These are phyloP conservation scores for Candida argentea DNA, from an alignment of 805 yeast species.

Conservation along the genomic window DNA sequence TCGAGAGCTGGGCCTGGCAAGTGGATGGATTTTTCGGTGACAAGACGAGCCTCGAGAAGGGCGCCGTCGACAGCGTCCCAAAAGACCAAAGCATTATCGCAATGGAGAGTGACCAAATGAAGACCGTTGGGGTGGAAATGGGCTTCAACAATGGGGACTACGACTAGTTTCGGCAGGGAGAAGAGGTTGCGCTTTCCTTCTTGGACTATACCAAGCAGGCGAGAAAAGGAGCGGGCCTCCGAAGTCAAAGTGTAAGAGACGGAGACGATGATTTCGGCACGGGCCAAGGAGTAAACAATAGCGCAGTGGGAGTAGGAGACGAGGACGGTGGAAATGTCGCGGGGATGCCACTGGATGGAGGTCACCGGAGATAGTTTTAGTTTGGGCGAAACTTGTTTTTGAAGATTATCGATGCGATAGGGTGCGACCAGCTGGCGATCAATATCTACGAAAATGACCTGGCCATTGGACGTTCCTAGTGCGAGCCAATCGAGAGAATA, in stretches of 20 bases:
- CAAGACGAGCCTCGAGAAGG: conserved; percentile 61
- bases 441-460: conserved; percentile 62
- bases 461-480: conserved; percentile 72
- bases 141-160: conserved; percentile 35
- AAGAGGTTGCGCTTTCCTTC: conserved; percentile 34
- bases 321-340: conserved; percentile 73
- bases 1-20: conserved; percentile 30
- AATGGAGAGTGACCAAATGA: conserved; percentile 69
- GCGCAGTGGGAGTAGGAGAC: conserved; percentile 66
- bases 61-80: conserved; percentile 87
- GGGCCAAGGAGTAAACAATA: conserved; percentile 55
- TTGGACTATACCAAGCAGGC: conserved; percentile 17
- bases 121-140: conserved; percentile 91
- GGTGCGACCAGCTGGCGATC: conserved; percentile 66
- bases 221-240: conserved; percentile 53
- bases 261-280: conserved; percentile 43
- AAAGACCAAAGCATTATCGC: conserved; percentile 76
- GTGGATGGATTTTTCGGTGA: conserved; percentile 58
- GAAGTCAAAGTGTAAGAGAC: conserved; percentile 56
- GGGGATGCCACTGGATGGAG: conserved; percentile 71
- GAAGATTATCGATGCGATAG: conserved; percentile 60
- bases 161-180: conserved; percentile 25
- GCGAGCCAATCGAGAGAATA: conserved; percentile 84
- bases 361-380: conserved; percentile 55
- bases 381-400: conserved; percentile 46